phyloP scores from a whole-genome alignment of 2,329 filamentous ascomycete species.

The Epichloe typhina region DNA sequence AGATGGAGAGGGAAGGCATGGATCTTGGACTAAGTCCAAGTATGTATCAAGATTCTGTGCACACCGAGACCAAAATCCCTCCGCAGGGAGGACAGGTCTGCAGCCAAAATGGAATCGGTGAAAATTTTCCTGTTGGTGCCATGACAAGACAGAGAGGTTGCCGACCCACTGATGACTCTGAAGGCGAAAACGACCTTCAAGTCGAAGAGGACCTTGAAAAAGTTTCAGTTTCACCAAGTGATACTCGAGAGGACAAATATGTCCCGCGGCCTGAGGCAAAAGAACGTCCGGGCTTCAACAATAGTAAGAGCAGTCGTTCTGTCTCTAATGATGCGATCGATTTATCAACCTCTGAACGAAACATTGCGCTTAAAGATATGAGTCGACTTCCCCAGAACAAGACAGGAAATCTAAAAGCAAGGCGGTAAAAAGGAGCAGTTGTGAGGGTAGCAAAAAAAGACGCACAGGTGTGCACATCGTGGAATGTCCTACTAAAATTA shows the following conservation, averaged over 20 bases:
- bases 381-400: conserved; percentile 22
- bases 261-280: conserved; percentile 31
- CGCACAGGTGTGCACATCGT: conserved; percentile 1
- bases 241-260: conserved; percentile 27
- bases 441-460: conserved; percentile 2
- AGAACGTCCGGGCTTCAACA: conserved; percentile 19
- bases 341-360: conserved; percentile 8
- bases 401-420: conserved; percentile 37
- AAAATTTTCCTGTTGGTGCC: not conserved
- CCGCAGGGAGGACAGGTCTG: not conserved
- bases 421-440: conserved; percentile 32
- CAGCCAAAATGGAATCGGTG: not conserved
- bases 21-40: conserved; percentile 35
- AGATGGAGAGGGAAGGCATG: conserved; percentile 72
- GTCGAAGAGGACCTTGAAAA: not conserved
- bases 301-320: not conserved
- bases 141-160: not conserved
- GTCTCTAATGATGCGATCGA: conserved; percentile 3
- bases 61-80: not conserved
- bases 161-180: not conserved
- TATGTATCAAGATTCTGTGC: not conserved
- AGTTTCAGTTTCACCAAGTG: not conserved
- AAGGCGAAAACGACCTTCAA: not conserved
- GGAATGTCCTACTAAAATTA: not conserved
- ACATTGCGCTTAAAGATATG: conserved; percentile 14